Base-by-base conservation (phyloP, 108 stramenopile species). In the Conticribra weissflogii region DNA sequence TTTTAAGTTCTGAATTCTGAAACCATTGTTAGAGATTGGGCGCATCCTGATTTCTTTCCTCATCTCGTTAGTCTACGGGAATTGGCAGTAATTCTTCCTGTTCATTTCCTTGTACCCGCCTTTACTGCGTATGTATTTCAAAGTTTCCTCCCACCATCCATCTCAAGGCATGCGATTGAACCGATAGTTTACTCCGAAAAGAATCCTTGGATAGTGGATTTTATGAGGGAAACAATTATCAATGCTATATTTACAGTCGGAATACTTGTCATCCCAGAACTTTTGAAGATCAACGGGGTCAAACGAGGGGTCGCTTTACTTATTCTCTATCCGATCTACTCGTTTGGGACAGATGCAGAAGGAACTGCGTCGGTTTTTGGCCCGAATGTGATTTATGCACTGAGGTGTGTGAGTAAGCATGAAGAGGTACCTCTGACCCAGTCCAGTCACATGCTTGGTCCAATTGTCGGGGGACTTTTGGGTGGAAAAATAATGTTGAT, bases 401-500 rank as follows among this genome's bases (percentile, higher is more conserved):
- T 79, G 19, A 32, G 48, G 2, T 29, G 55, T 27, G 63, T 80
- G 8, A 71, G 28, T 25, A 52, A 36, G 52, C 48, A 64, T 32
- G 49, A 70, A 59, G 61, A 53, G 23, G 21, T 63, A 30, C 63
- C 70, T 19, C 24, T 69, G 4, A 18, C 31, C 2, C 68, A 66
- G 32, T 36, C 33, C 2, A 56, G 59, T 32, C 76, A 67, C 48
- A 14, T 84, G 24, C 41, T 81, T 4, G 76, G 80, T 2, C 54
- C 76, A n/a, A 45, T 81, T 1, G 14, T 84, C 2, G 83, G 83
- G 23, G 83, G 80, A 32, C 22, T 81, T 17, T 16, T 84, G 7
- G 79, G 76, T 16, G 83, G 83, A 18, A 54, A 46, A 30, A 68
- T 84, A n/a, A 81, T 84, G 80, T 33, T 34, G n/a, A 24, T 25